Percentiles rank a stretch among this genome's conserved stretches.
Conservation (phyloP, 192 early-diverging fungal genomes). For the Mortierella claussenii region DNA sequence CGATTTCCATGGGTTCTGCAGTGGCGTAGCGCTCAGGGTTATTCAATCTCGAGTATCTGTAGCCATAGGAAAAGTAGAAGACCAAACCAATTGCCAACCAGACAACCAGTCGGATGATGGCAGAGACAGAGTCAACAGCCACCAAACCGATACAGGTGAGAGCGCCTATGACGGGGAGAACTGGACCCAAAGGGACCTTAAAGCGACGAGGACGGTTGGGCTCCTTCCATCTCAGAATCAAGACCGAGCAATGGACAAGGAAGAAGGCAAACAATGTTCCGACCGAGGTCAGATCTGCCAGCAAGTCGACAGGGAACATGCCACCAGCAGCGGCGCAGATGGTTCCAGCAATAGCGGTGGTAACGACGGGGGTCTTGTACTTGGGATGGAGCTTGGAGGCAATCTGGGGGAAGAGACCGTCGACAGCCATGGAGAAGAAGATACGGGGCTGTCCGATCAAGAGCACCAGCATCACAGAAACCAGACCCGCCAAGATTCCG, state of each 20-base stretch:
- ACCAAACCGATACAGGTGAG: slow-evolving; percentile 69
- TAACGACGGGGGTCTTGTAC: slow-evolving; percentile 80
- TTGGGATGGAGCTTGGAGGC: slow-evolving; percentile 76
- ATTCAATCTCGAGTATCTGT: slow-evolving; percentile 69
- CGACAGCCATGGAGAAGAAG: slow-evolving; percentile 91
- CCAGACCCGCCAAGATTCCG: slow-evolving; percentile 82
- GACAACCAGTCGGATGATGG: slow-evolving; percentile 77
- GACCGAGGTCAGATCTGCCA: slow-evolving; percentile 87
- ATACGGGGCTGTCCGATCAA: slow-evolving; percentile 91
- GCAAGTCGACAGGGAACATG: slow-evolving; percentile 84
- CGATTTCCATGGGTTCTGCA: slow-evolving; percentile 17
- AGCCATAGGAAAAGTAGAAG: slow-evolving; percentile 75
- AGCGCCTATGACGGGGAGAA: slow-evolving; percentile 72
- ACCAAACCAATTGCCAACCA: slow-evolving; percentile 84
- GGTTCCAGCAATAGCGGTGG: slow-evolving; percentile 73
- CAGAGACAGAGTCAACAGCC: slow-evolving; percentile 69
- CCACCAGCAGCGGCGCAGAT: slow-evolving; percentile 75
- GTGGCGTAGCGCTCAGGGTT: slow-evolving; percentile 42
- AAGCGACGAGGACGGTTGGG: slow-evolving; percentile 77
- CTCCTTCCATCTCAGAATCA: slow-evolving; percentile 77
- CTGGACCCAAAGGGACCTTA: slow-evolving; percentile 73
- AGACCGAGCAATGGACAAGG: slow-evolving; percentile 78
- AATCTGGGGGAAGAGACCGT: slow-evolving; percentile 82
- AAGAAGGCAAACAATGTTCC: slow-evolving; percentile 92
- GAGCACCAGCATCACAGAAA: slow-evolving; percentile 80